Base-by-base conservation (phyloP, 192 early-diverging fungal species). In the Kappamyces sp. region DNA sequence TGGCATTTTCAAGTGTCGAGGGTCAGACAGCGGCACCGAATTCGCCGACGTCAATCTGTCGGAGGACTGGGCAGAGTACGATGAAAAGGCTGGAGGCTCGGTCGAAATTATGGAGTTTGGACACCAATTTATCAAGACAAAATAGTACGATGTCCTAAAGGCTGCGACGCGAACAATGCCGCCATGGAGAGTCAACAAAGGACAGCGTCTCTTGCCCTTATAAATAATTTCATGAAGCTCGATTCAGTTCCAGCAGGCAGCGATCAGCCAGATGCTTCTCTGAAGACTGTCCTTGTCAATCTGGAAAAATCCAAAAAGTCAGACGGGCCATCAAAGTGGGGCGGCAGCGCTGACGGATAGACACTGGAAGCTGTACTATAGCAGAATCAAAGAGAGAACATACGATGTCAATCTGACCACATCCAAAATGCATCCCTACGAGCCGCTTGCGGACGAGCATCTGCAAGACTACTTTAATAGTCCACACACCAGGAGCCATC, bases 21-120 rank as follows among this genome's bases (percentile, higher is more conserved):
- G 91, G 42, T 67, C 69, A 13, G 87, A 91, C 57, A 85, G 86
- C 1, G 71, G 74, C 5, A 85, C 83, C 2, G 8, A 44, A 40
- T 96, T 96, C 71, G 74, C 84, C 15, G 87, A 90, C 36, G 74
- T 96, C 61, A 87, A 90, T 61, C 74, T 93, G 46, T 74, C 75
- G 6, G 89, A 88, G 44, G 71, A 74, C 62, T 95, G 92, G 92
- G 87, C 80, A 37, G 92, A 91, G 7, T 95, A 95, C 64, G 92
- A 95, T 66, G 92, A 92, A 64, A 84, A 87, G 80, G 68, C 69
- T 47, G 70, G 71, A 10, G 69, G 79, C 49, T 81, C 87, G 47
- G 87, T 89, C 42, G 84, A 74, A 8, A 81, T 89, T 38, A 74
- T 76, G 33, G 73, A 76, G 10, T 73, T 89, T 51, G 69, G 82